Conservation (phyloP, 345 rosid species). For the Eutrema japonicum region DNA sequence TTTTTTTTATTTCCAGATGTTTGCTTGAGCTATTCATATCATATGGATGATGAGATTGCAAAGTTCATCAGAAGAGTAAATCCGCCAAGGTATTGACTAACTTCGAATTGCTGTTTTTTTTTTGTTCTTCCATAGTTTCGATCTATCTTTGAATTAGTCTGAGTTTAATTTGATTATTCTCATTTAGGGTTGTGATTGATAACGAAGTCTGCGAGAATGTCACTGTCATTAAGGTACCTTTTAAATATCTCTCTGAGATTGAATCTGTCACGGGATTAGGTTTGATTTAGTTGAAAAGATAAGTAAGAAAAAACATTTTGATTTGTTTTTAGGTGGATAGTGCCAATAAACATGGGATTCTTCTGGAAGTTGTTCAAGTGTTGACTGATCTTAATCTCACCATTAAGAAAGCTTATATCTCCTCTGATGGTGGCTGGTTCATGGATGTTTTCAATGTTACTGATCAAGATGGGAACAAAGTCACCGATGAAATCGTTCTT, state of each 20-base stretch:
- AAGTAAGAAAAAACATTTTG: conserved; percentile 4
- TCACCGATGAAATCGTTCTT: conserved; percentile 68
- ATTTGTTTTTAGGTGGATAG: conserved; percentile 73
- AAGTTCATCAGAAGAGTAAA: conserved; percentile 81
- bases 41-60: conserved; percentile 81
- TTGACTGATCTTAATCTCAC: conserved; percentile 87
- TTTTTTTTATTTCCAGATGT: conserved; percentile 45
- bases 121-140: neutral
- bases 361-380: conserved; percentile 90
- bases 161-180: neutral
- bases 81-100: conserved; percentile 72
- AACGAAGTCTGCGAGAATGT: conserved; percentile 80
- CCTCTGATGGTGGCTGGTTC: conserved; percentile 96
- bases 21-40: conserved; percentile 66
- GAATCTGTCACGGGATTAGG: conserved; percentile 1
- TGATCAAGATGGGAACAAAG: conserved; percentile 85
- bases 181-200: conserved; percentile 83
- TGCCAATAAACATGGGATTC: conserved; percentile 88
- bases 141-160: neutral
- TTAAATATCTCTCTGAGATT: conserved; percentile 4
- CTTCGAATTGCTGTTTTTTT: neutral
- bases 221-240: conserved; percentile 65
- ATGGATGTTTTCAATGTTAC: conserved; percentile 98
- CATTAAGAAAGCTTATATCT: conserved; percentile 86
- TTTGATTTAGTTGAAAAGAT: conserved; percentile 1